Base-by-base conservation (phyloP, 2,329 filamentous ascomycete species). In the Pyrenochaeta sp. region DNA sequence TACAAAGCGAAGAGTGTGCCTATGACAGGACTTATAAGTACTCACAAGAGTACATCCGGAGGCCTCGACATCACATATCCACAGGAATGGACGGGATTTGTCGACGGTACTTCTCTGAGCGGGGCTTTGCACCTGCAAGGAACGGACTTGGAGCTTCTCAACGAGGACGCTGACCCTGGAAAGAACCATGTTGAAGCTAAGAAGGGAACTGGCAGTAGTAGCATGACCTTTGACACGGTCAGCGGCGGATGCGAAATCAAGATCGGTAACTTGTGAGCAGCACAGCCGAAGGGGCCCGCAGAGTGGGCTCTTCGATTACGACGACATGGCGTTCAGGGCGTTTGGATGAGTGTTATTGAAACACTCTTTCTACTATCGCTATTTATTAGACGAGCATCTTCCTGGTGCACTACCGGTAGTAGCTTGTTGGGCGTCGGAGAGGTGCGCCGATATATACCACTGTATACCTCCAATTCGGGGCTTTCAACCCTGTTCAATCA, bases 31-130 rank as follows among this genome's bases (percentile, higher is more conserved):
- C 45, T 79, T 12, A 58, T 57, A 1, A 75, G 74, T 20, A 58
- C 59, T 7, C 78, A 80, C 39, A 75, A 68, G 30, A 75, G 64
- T 21, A 61, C 62, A 2, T 76, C 73, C 3, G 71, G 76, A 3
- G 66, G 61, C 1, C 37, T 80, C 7, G 60, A 72, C 7, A 45
- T 81, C 6, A 58, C 58, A 1, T 80, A 80, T 53, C 77, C 78
- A 3, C 63, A 75, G 31, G 73, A 75, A 45, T 80, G 78, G 78
- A 72, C 75, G 37, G 78, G 78, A 5, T 55, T 59, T 27, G 60
- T 80, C 1, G 67, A 75, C 17, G 78, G 72, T 1, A 67, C 65
- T 17, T 71, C 68, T n/a, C 49, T 69, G 35, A 77, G 64, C 46
- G 78, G 78, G 0, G 69, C 63, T 17, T 51, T 80, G 29, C 67